A percentile compares a stretch with the other conserved stretches of the same genome.
These are phyloP conservation scores for Brassica incana DNA, from an alignment of 345 rosid genomes.

Conservation along the genomic window DNA sequence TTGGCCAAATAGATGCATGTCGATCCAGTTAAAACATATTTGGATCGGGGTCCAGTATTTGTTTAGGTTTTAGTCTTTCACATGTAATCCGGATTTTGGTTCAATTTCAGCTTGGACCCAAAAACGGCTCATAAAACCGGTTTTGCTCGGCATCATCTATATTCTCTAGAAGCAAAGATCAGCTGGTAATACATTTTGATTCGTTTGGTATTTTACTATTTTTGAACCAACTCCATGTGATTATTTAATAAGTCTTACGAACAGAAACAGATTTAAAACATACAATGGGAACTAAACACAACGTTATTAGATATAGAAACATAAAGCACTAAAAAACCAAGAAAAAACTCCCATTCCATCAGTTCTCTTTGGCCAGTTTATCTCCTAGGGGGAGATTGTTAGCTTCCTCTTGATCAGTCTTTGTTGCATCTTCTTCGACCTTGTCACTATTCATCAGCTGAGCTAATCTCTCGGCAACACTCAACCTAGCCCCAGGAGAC, in stretches of 20 bases:
- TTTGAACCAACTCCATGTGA: not conserved
- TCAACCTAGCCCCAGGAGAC: conserved; percentile 57
- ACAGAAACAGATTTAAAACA: not conserved
- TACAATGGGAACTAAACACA: not conserved
- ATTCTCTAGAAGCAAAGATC: not conserved
- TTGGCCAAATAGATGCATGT: not conserved
- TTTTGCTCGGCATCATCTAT: not conserved
- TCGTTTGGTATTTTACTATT: not conserved
- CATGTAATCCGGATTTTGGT: not conserved
- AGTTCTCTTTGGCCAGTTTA: conserved; percentile 24
- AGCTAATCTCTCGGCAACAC: conserved; percentile 59
- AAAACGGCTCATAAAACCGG: not conserved
- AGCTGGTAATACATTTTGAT: not conserved
- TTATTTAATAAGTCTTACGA: not conserved
- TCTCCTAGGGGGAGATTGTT: not conserved
- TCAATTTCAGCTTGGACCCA: not conserved
- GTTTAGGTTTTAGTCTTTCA: not conserved
- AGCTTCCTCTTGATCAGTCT: conserved; percentile 25
- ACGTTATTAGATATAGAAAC: not conserved
- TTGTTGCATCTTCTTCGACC: conserved; percentile 1
- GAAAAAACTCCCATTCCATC: not conserved
- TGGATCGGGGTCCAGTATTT: not conserved
- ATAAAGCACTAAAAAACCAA: not conserved
- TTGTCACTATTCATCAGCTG: conserved; percentile 38
- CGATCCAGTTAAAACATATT: not conserved